These are phyloP conservation scores for Eucalyptus victrix DNA, from an alignment of 345 rosid genomes.

Conservation along the genomic window DNA sequence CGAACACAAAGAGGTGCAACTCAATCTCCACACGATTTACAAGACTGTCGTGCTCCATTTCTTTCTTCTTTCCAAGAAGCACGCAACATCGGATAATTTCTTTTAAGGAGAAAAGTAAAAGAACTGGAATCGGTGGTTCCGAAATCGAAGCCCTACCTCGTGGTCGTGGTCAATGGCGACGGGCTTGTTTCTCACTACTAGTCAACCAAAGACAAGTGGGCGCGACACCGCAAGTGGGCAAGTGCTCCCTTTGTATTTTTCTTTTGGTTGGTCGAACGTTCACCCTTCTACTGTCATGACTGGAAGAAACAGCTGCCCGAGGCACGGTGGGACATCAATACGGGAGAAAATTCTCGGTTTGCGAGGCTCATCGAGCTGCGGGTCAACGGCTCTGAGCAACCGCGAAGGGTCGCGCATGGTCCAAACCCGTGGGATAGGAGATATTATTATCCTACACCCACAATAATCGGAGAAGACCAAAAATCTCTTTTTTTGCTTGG, in stretches of 20 bases:
- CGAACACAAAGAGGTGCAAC: too few relatives aligned
- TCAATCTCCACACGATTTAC: too few relatives aligned
- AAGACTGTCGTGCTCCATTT: neutral
- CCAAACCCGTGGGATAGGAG: neutral
- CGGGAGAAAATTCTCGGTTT: neutral
- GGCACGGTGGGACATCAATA: neutral
- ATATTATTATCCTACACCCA: neutral
- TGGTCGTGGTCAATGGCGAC: neutral
- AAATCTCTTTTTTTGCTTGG: neutral
- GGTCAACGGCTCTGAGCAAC: neutral
- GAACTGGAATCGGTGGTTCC: neutral
- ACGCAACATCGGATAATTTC: neutral
- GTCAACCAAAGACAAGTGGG: neutral
- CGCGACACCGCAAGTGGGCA: neutral
- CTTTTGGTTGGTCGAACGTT: neutral
- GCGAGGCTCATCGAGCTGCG: neutral
- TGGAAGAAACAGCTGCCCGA: neutral
- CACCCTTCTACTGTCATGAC: neutral
- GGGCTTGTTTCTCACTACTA: neutral
- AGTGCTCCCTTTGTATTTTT: neutral
- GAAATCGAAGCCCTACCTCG: neutral
- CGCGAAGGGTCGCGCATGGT: neutral
- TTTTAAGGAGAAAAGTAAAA: neutral
- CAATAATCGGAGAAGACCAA: neutral
- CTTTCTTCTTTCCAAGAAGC: neutral